Percentiles rank a stretch among this genome's conserved stretches.
Conservation (phyloP, 208 protist genomes). For the Giardia muris region DNA sequence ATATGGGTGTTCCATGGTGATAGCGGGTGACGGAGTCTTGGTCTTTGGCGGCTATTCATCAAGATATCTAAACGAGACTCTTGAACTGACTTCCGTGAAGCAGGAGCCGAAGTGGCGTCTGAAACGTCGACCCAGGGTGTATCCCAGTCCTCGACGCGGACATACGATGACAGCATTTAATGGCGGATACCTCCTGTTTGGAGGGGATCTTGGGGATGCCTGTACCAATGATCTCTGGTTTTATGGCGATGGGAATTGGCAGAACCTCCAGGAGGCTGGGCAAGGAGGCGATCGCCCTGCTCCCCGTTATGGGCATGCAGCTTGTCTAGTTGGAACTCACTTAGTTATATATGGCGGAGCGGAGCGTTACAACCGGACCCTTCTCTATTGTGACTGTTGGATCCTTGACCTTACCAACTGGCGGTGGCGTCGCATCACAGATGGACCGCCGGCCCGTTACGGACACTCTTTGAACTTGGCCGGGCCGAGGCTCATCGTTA, state of each 20-base stretch:
- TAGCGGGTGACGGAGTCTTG: neutral
- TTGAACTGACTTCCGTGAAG: neutral
- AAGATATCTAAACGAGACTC: neutral
- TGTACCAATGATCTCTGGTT: neutral
- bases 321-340: neutral
- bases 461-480: neutral
- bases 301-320: neutral
- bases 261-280: neutral
- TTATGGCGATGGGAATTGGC: neutral
- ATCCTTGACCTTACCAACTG: neutral
- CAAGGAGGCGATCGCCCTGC: neutral
- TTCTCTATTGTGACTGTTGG: neutral
- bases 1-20: neutral
- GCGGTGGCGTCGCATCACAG: neutral
- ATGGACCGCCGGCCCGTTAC: neutral
- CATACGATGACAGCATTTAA: neutral
- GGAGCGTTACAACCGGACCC: neutral
- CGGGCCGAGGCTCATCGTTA: neutral
- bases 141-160: neutral
- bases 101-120: neutral
- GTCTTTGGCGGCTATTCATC: slow-evolving; percentile 4
- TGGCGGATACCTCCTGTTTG: neutral
- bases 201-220: neutral
- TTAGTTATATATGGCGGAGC: neutral
- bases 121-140: neutral